Conservation (phyloP, 2,329 filamentous ascomycete genomes). For the Exophiala sp. region DNA sequence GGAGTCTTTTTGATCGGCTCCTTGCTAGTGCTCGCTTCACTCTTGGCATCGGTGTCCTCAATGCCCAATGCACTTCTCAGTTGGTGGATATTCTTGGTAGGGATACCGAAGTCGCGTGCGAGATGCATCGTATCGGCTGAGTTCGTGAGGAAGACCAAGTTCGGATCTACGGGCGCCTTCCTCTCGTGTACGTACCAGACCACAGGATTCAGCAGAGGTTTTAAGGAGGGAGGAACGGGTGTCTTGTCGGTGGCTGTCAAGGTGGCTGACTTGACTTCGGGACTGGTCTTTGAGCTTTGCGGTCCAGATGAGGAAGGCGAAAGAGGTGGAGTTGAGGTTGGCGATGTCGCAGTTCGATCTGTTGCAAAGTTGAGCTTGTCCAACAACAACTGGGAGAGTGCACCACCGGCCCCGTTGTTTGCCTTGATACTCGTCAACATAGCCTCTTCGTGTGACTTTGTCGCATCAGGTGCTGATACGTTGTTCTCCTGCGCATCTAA, state of each 20-base stretch:
- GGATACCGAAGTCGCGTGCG: slow-evolving; percentile 47
- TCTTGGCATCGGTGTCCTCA: slow-evolving; percentile 45
- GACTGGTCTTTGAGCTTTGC: slow-evolving; percentile 44
- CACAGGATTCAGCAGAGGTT: slow-evolving; percentile 43
- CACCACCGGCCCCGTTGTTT: slow-evolving; percentile 28
- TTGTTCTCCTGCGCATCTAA: slow-evolving; percentile 13
- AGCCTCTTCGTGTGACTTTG: slow-evolving; percentile 13
- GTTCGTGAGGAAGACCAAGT: slow-evolving; percentile 42
- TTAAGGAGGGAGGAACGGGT: slow-evolving; percentile 39
- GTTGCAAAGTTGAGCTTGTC: slow-evolving; percentile 48
- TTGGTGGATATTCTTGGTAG: slow-evolving; percentile 47
- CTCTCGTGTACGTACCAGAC: slow-evolving; percentile 44
- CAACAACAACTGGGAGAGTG: slow-evolving; percentile 47
- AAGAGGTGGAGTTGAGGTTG: slow-evolving; percentile 40
- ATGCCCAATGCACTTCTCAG: slow-evolving; percentile 46
- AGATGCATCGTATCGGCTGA: slow-evolving; percentile 43
- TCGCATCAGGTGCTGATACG: slow-evolving; percentile 1
- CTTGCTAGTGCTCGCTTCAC: slow-evolving; percentile 45
- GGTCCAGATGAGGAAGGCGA: slow-evolving; percentile 42
- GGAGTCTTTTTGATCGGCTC: slow-evolving; percentile 30
- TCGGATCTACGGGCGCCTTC: slow-evolving; percentile 31
- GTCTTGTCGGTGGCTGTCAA: slow-evolving; percentile 22
- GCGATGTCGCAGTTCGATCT: slow-evolving; percentile 38
- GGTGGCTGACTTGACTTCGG: slow-evolving; percentile 35
- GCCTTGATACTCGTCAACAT: slow-evolving; percentile 24